phyloP scores from a whole-genome alignment of 2,329 filamentous ascomycete genomes.

The Epichloe brachyelytri region DNA sequence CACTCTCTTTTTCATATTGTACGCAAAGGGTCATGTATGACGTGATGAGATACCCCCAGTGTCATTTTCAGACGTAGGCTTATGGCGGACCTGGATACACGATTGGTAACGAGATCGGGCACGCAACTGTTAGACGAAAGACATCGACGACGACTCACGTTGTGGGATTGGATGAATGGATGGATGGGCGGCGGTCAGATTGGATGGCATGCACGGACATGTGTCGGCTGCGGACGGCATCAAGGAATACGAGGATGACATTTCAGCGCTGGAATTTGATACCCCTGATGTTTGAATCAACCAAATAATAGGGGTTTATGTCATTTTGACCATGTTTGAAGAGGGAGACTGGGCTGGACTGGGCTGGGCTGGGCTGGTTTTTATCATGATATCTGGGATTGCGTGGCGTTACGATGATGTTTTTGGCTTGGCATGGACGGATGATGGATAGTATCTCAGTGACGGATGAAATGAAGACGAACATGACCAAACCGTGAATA shows the following conservation, averaged over 20 bases:
- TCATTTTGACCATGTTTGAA: not conserved
- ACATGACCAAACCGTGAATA: no score
- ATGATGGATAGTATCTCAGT: not conserved
- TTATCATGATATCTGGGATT: not conserved
- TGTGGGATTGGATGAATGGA: not conserved
- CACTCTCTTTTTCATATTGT: not conserved
- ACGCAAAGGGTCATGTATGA: conserved; percentile 6
- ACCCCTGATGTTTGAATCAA: conserved; percentile 7
- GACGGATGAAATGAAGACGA: not conserved
- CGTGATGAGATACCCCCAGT: conserved; percentile 14
- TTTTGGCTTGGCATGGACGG: no score
- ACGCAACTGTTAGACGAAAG: conserved; percentile 6
- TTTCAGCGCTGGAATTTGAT: conserved; percentile 5
- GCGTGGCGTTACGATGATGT: not conserved
- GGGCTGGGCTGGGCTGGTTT: not conserved
- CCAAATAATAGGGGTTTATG: conserved; percentile 1
- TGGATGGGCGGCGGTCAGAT: not conserved
- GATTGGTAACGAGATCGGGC: conserved; percentile 1
- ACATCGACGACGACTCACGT: conserved; percentile 8
- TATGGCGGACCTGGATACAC: not conserved
- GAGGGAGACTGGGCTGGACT: not conserved
- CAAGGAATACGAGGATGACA: not conserved
- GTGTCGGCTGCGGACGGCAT: no score
- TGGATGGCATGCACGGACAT: no score
- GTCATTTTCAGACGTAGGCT: conserved; percentile 10